Base-by-base conservation (phyloP, 352 stramenopile genomes). In the Pelagophyceae sp. region DNA sequence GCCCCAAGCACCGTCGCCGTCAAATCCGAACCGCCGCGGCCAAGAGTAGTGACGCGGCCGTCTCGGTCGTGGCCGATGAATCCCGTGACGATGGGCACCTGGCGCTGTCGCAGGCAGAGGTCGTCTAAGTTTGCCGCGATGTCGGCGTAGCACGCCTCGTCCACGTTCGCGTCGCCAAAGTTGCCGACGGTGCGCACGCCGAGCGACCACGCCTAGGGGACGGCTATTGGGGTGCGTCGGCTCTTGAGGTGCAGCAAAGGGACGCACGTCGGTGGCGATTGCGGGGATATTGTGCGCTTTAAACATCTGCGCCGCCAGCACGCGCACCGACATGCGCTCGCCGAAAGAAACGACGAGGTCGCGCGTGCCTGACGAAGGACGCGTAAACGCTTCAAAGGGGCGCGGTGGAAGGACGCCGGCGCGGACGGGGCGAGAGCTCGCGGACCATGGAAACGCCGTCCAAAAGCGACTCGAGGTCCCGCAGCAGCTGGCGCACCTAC, bases 31-130 rank as follows among this genome's bases (percentile, higher is more conserved):
- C 90, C 90, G 75, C 89, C 89, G 64, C 90, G 82, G 38, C 89
- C 89, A 6, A 95, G 79, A 17, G 90, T 95, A 27, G 89, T 93
- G 71, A 94, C 92, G 38, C 82, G 83, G 37, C 85, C 87, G 40
- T 91, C 84, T 0, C 80, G 76, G 82, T 89, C 84, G 58, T 93
- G 83, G 58, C 86, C 90, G 77, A 95, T 90, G 80, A 94, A 95
- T 63, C 90, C 90, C 33, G 90, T 94, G 0, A 95, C 87, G 25
- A 93, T 86, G 11, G 89, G 87, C 31, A 95, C 89, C 1, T 87
- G 80, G 79, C 85, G 81, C 5, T 81, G 80, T 78, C 89, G 84
- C 78, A 92, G 85, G 50, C 83, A 83, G n/a, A n/a, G n/a, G 20
- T 81, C 72, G 60, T 85, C 76, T 64, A 84, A 76, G 72, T 89